Conservation (phyloP, 208 protist species). For the Hexamita inflata region DNA sequence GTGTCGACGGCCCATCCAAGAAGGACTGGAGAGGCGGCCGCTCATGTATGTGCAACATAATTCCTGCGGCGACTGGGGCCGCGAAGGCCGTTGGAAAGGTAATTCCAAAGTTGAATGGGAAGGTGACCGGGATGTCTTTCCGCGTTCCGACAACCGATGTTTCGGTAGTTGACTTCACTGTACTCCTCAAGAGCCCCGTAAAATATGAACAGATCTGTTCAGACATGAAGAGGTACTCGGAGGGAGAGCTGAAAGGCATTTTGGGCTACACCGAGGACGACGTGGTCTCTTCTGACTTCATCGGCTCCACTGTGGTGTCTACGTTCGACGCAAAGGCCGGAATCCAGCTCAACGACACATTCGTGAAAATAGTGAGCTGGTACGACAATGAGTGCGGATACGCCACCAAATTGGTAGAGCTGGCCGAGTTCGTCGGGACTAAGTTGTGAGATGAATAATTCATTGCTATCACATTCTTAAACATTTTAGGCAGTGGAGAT, state of each 20-base stretch:
- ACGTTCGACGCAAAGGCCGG: conserved; percentile 93
- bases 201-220: conserved; percentile 83
- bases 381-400: conserved; percentile 58
- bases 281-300: conserved; percentile 92
- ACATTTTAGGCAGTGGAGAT: too few species aligned
- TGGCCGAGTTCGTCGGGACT: conserved; percentile 15
- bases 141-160: conserved; percentile 89
- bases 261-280: conserved; percentile 90
- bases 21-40: conserved; percentile 93
- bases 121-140: conserved; percentile 88
- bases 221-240: conserved; percentile 67
- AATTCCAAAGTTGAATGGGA: conserved; percentile 62
- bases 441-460: too few species aligned
- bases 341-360: conserved; percentile 68
- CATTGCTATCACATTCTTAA: too few species aligned
- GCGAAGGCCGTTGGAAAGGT: conserved; percentile 90
- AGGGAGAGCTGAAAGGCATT: conserved; percentile 70
- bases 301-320: conserved; percentile 69
- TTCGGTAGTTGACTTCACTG: conserved; percentile 93
- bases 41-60: conserved; percentile 84
- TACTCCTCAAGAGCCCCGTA: conserved; percentile 63
- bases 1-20: conserved; percentile 79
- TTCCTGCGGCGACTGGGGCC: conserved; percentile 90
- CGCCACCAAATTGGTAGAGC: conserved; percentile 40
- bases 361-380: conserved; percentile 49